These are phyloP conservation scores for Apiospora marii DNA, from an alignment of 2,329 filamentous ascomycete species.

Conservation along the genomic window DNA sequence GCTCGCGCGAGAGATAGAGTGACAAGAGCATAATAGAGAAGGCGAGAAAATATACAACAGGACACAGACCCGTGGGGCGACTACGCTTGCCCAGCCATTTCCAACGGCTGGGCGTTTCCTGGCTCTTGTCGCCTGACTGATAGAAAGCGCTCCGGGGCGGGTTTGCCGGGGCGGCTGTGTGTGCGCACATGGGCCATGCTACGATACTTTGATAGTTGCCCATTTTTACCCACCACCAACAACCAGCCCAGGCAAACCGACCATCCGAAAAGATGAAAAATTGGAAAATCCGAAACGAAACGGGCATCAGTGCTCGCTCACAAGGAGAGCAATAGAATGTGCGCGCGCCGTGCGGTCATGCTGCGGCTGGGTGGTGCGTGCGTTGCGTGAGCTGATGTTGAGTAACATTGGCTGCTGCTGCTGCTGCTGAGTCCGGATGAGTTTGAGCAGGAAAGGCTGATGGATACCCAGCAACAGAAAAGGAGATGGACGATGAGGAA, in stretches of 20 bases:
- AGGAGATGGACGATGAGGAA: no score
- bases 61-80: neutral
- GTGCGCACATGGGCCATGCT: neutral
- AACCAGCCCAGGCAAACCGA: neutral
- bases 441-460: neutral
- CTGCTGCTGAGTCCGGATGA: neutral
- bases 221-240: neutral
- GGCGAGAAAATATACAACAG: neutral
- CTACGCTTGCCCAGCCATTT: neutral
- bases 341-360: neutral
- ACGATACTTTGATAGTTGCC: neutral
- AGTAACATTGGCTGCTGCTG: neutral
- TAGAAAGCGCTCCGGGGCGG: neutral
- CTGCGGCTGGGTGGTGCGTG: neutral
- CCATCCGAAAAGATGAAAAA: neutral
- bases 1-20: neutral
- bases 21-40: neutral
- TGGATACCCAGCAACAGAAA: neutral
- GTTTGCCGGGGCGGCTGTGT: neutral
- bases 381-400: conserved; percentile 1
- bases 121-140: neutral
- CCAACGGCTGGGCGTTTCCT: conserved; percentile 10
- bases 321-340: neutral
- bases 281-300: neutral
- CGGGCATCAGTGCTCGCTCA: neutral